A percentile compares a stretch with the other conserved stretches of the same genome.
These are phyloP conservation scores for Amanita rubescens DNA, from an alignment of 768 basidiomycete genomes.

Conservation along the genomic window DNA sequence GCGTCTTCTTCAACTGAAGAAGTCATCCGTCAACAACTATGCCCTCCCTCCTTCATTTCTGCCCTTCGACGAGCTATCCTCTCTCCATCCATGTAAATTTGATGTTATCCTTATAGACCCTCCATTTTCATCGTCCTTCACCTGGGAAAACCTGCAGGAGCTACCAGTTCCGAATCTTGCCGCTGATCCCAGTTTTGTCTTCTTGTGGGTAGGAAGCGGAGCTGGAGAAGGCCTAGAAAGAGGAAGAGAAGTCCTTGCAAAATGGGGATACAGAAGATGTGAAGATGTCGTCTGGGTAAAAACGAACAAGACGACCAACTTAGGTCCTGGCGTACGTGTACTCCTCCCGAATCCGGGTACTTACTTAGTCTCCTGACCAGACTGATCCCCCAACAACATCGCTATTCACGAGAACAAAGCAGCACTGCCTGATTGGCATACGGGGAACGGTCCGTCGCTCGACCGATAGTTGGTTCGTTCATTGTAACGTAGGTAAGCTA, in stretches of 20 bases:
- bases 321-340: conserved; percentile 63
- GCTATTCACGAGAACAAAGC: conserved; percentile 83
- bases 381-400: conserved; percentile 84
- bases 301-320: conserved; percentile 69
- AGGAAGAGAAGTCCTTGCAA: conserved; percentile 83
- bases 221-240: conserved; percentile 86
- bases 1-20: conserved; percentile 76
- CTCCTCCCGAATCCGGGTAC: background rate
- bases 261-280: conserved; percentile 92
- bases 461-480: conserved; percentile 94
- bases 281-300: conserved; percentile 99
- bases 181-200: conserved; percentile 88
- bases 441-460: conserved; percentile 92
- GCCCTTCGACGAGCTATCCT: conserved; percentile 46
- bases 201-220: conserved; percentile 93
- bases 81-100: conserved; percentile 65
- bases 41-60: conserved; percentile 73
- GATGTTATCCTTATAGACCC: conserved; percentile 91
- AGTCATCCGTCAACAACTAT: conserved; percentile 60
- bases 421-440: conserved; percentile 97
- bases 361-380: conserved; percentile 27
- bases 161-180: conserved; percentile 78
- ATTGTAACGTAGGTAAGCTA: conserved; percentile 91
- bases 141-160: conserved; percentile 78
- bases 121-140: conserved; percentile 78